A percentile compares a stretch with the other conserved stretches of the same genome.
Conservation (phyloP, 2,329 filamentous ascomycete species). For the Beauveria brongniartii region DNA sequence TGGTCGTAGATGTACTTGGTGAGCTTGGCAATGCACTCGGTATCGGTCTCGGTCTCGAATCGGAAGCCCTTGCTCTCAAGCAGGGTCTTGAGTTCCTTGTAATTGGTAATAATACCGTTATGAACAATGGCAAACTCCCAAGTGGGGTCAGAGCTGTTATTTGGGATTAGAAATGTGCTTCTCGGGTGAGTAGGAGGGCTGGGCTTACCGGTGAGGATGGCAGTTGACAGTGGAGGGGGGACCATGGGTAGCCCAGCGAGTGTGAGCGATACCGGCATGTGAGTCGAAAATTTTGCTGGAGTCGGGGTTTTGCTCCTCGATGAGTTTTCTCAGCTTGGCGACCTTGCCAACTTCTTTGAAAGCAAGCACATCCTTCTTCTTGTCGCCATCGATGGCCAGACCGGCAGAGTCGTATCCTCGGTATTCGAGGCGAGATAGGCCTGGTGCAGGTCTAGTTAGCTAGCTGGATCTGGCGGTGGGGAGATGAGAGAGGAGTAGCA, state of each 20-base stretch:
- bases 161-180: not conserved
- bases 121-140: constrained; percentile 98
- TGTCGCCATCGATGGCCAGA: constrained; percentile 92
- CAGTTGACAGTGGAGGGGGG: constrained; percentile 91
- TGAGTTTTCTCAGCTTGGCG: constrained; percentile 87
- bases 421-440: constrained; percentile 93
- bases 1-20: constrained; percentile 97
- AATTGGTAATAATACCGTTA: constrained; percentile 99
- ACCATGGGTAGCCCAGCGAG: constrained; percentile 96
- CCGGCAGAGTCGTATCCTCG: constrained; percentile 97
- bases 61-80: constrained; percentile 91
- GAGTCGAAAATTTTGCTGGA: constrained; percentile 92
- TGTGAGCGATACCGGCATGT: constrained; percentile 97
- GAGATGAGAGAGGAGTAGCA: not conserved
- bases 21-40: constrained; percentile 97
- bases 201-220: constrained; percentile 85
- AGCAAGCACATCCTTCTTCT: constrained; percentile 94
- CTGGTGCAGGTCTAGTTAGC: constrained; percentile 39
- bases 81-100: constrained; percentile 97
- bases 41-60: constrained; percentile 99
- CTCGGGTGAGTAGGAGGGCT: not conserved
- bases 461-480: constrained; percentile 9
- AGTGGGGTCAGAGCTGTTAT: constrained; percentile 70
- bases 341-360: constrained; percentile 99
- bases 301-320: constrained; percentile 75